Evolutionary conservation across 257 asterid species (phyloP).

Genomic region (Anisodus tanguticus): DNA sequence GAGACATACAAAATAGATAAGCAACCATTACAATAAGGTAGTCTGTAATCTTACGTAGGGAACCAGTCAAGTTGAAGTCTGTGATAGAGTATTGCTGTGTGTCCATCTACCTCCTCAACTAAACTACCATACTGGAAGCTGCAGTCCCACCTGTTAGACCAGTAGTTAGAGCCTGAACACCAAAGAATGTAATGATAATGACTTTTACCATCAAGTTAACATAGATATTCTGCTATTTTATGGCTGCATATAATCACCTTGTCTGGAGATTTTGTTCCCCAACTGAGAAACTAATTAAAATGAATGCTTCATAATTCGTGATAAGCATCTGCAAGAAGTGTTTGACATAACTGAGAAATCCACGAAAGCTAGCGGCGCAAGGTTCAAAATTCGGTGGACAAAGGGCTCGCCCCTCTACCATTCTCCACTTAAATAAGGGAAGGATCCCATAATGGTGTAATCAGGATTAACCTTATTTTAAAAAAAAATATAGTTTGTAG

Average conservation of each 20-base stretch:
- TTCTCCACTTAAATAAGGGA: neutral
- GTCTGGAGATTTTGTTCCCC: neutral
- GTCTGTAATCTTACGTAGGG: conserved; percentile 62
- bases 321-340: conserved; percentile 25
- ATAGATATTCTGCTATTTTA: too few relatives aligned
- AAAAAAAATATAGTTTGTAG: neutral
- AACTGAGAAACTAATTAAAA: neutral
- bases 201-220: neutral
- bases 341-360: neutral
- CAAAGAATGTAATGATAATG: conserved; percentile 19
- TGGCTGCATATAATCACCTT: neutral
- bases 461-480: neutral
- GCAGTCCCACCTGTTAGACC: conserved; percentile 82
- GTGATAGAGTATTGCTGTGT: conserved; percentile 80
- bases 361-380: neutral
- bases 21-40: conserved; percentile 27
- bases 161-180: conserved; percentile 29
- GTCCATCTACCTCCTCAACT: conserved; percentile 87
- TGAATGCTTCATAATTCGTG: conserved; percentile 18
- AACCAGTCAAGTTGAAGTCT: conserved; percentile 98
- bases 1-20: conserved; percentile 8
- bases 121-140: conserved; percentile 75
- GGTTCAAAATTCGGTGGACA: neutral
- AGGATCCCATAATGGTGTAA: neutral
- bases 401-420: neutral